These are phyloP conservation scores for Cordyceps cicadae DNA, from an alignment of 2,329 filamentous ascomycete genomes.

Conservation along the genomic window DNA sequence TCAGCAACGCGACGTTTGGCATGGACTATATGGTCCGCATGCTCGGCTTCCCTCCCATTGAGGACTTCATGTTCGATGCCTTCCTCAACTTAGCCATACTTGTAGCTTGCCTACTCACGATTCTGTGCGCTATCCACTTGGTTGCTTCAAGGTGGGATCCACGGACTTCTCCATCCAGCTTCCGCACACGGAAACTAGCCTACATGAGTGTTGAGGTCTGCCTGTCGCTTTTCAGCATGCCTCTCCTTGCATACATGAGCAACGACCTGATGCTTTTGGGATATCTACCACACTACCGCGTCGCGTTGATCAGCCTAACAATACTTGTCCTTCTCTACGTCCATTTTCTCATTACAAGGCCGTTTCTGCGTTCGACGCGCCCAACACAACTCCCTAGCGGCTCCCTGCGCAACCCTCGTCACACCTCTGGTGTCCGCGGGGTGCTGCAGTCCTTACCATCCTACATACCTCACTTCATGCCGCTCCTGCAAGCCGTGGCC, in stretches of 20 bases:
- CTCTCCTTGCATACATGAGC: conserved; percentile 9
- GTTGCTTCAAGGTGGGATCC: neutral
- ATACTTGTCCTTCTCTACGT: neutral
- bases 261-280: conserved; percentile 8
- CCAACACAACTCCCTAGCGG: neutral
- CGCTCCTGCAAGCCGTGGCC: conserved; percentile 4
- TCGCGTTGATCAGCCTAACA: neutral
- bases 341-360: neutral
- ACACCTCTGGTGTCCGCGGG: neutral
- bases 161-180: neutral
- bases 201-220: neutral
- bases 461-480: conserved; percentile 6
- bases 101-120: neutral
- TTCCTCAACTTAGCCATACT: conserved; percentile 8
- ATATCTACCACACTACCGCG: conserved; percentile 6
- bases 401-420: no score
- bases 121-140: neutral
- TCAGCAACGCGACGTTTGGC: conserved; percentile 9
- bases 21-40: conserved; percentile 1
- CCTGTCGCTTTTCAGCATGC: conserved; percentile 10
- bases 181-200: neutral
- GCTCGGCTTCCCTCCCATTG: conserved; percentile 7
- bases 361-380: neutral
- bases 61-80: conserved; percentile 5
- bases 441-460: neutral